Evolutionary conservation across 345 rosid species (phyloP).

Genomic region (Erysimum cheiranthoides): DNA sequence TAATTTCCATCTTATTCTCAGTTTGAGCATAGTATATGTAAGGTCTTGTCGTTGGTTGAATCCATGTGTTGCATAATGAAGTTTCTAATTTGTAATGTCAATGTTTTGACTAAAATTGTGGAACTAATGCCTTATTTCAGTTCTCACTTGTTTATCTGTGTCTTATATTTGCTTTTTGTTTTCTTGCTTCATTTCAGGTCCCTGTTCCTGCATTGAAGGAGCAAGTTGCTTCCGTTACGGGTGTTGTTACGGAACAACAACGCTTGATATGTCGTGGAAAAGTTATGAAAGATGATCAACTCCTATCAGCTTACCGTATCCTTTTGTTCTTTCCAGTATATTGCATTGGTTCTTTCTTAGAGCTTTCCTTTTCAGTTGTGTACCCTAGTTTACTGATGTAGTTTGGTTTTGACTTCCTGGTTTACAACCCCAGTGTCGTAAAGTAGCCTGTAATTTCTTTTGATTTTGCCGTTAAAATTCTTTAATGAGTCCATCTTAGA

Average conservation of each 20-base stretch:
- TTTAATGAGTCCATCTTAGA: constrained; percentile 48
- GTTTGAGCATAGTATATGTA: background rate
- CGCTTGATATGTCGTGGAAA: constrained; percentile 66
- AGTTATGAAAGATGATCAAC: constrained; percentile 67
- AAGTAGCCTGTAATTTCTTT: background rate
- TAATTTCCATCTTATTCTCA: too few relatives aligned
- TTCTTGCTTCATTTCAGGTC: constrained; percentile 43
- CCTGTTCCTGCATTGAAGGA: constrained; percentile 74
- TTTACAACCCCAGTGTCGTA: background rate
- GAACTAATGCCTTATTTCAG: constrained; percentile 11
- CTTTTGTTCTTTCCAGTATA: constrained; percentile 39
- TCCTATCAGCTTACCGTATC: constrained; percentile 71
- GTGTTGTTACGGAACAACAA: constrained; percentile 65
- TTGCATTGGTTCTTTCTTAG: constrained; percentile 2
- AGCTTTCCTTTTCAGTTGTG: background rate
- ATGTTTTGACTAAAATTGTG: constrained; percentile 3
- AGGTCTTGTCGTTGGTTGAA: background rate
- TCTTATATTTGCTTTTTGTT: constrained; percentile 14
- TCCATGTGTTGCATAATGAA: constrained; percentile 27
- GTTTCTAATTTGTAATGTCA: background rate
- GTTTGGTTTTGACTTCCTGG: background rate
- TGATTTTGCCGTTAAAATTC: constrained; percentile 7
- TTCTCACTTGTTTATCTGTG: constrained; percentile 8
- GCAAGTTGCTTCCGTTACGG: constrained; percentile 63
- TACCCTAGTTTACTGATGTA: constrained; percentile 21